Evolutionary conservation across 495 filamentous ascomycete genomes (phyloP).

Genomic region (Aspergillus sclerotioniger): DNA sequence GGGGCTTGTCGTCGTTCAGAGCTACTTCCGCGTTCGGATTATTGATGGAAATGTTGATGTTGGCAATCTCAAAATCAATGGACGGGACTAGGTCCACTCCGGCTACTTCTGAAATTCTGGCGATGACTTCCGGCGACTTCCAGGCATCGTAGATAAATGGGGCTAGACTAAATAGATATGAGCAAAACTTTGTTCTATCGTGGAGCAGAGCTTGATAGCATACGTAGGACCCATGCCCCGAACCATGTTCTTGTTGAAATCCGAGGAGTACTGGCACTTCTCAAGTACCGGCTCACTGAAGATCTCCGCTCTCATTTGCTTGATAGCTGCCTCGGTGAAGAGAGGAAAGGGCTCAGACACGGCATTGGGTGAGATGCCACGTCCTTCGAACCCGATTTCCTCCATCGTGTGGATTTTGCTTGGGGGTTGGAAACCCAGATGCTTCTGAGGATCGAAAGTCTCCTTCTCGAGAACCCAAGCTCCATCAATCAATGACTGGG

Average conservation of each 20-base stretch:
- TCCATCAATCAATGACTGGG: slow-evolving; percentile 16
- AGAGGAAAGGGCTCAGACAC: slow-evolving; percentile 69
- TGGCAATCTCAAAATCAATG: slow-evolving; percentile 69
- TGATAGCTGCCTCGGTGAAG: slow-evolving; percentile 62
- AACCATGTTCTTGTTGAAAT: slow-evolving; percentile 60
- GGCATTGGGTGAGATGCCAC: slow-evolving; percentile 61
- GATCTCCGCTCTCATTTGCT: slow-evolving; percentile 63
- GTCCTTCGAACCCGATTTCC: slow-evolving; percentile 54
- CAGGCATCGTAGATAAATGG: slow-evolving; percentile 69
- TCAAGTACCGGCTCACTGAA: slow-evolving; percentile 57
- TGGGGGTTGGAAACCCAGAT: slow-evolving; percentile 49
- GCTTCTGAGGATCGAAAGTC: slow-evolving; percentile 47
- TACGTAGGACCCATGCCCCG: slow-evolving; percentile 65
- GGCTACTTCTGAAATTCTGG: slow-evolving; percentile 64
- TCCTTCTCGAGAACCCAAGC: slow-evolving; percentile 5
- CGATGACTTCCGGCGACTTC: slow-evolving; percentile 61
- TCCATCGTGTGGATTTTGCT: slow-evolving; percentile 47
- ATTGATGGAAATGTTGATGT: slow-evolving; percentile 67
- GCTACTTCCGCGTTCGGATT: slow-evolving; percentile 44
- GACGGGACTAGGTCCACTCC: slow-evolving; percentile 65
- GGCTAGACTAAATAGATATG: slow-evolving; percentile 44
- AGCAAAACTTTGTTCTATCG: not conserved
- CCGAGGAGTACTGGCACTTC: slow-evolving; percentile 61
- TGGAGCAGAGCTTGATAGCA: slow-evolving; percentile 18
- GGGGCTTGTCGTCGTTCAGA: slow-evolving; percentile 29